Evolutionary conservation across 192 early-diverging fungal genomes (phyloP).

Genomic region (Coemansia sp.): DNA sequence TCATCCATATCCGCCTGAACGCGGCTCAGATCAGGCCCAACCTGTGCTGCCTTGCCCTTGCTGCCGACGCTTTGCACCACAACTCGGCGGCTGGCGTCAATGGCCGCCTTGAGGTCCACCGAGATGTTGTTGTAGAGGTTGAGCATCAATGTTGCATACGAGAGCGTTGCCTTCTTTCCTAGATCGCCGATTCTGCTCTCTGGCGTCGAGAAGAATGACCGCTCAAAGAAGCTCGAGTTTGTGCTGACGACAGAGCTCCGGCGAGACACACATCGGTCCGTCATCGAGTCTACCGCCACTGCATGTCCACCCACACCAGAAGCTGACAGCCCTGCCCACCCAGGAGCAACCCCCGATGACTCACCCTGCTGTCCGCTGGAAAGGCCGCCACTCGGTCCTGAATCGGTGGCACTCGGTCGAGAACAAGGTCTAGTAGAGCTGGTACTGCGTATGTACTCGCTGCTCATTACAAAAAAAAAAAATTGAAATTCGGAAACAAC

Average conservation of each 20-base stretch:
- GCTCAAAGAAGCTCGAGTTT: slow-evolving; percentile 56
- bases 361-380: slow-evolving; percentile 3
- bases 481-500: not conserved
- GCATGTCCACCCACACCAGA: not conserved
- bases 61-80: slow-evolving; percentile 48
- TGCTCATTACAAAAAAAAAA: slow-evolving; percentile 1
- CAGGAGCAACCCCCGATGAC: not conserved
- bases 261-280: slow-evolving; percentile 39
- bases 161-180: slow-evolving; percentile 44
- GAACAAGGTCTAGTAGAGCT: not conserved
- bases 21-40: slow-evolving; percentile 36
- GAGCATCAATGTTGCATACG: slow-evolving; percentile 54
- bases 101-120: slow-evolving; percentile 40
- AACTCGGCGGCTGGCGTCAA: slow-evolving; percentile 39
- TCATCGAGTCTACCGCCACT: slow-evolving; percentile 12
- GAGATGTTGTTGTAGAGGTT: slow-evolving; percentile 58
- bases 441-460: not conserved
- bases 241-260: slow-evolving; percentile 58
- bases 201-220: slow-evolving; percentile 55
- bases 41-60: slow-evolving; percentile 30
- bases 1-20: slow-evolving; percentile 47
- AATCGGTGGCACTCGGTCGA: not conserved
- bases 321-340: not conserved
- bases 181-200: slow-evolving; percentile 49
- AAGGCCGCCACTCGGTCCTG: not conserved